Percentiles rank a stretch among this genome's conserved stretches.
Evolutionary conservation across 2,329 filamentous ascomycete species (phyloP).

Genomic region (Coleophoma cylindrospora): DNA sequence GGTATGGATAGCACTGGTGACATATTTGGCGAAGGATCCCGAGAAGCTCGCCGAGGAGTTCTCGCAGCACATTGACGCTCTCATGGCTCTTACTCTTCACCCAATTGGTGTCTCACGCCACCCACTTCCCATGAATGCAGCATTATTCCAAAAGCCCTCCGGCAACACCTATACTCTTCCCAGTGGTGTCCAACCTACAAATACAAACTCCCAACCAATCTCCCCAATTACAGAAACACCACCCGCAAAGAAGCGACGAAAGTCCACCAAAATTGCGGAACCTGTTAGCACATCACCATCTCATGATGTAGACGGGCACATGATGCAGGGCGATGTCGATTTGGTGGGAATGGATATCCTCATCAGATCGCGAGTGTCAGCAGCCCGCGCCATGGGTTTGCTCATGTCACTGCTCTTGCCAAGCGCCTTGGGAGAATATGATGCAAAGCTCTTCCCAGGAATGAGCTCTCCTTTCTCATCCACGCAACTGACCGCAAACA

Average conservation of each 20-base stretch:
- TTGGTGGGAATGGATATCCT: conserved; percentile 86
- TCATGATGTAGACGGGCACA: conserved; percentile 95
- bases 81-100: conserved; percentile 80
- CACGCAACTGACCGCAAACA: conserved; percentile 76
- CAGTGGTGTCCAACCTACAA: conserved; percentile 36
- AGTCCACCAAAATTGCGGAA: conserved; percentile 67
- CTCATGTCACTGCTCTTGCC: conserved; percentile 75
- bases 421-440: conserved; percentile 57
- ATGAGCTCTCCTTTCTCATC: conserved; percentile 74
- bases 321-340: conserved; percentile 96
- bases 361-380: conserved; percentile 82
- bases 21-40: conserved; percentile 57
- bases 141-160: conserved; percentile 88
- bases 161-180: conserved; percentile 71
- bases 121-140: conserved; percentile 86
- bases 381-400: conserved; percentile 79
- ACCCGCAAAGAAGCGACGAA: conserved; percentile 17
- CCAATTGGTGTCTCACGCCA: conserved; percentile 89
- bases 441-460: conserved; percentile 57
- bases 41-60: conserved; percentile 69
- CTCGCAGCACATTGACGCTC: conserved; percentile 67
- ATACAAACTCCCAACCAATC: conserved; percentile 28
- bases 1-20: conserved; percentile 77
- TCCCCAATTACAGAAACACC: conserved; percentile 39
- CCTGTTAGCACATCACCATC: conserved; percentile 56